These are phyloP conservation scores for Pachysandra terminalis DNA, from an alignment of 164 flowering plant genomes.

Conservation along the genomic window DNA sequence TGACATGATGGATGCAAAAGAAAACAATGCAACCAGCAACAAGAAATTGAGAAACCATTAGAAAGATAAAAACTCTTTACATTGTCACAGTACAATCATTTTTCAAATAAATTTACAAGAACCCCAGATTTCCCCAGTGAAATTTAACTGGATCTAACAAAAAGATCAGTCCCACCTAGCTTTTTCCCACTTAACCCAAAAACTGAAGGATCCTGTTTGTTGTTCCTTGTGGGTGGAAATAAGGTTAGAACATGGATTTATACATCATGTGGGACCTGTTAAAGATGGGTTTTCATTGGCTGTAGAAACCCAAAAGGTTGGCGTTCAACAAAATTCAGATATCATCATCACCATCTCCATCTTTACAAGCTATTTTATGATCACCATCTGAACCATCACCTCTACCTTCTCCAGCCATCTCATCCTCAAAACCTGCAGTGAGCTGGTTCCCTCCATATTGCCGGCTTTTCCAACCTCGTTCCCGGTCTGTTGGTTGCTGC, in stretches of 20 bases:
- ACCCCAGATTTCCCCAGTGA: constrained; percentile 6
- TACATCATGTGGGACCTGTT: constrained; percentile 2
- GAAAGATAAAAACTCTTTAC: constrained; percentile 8
- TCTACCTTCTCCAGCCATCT: constrained; percentile 20
- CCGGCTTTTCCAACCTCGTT: constrained; percentile 18
- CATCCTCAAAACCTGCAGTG: constrained; percentile 12
- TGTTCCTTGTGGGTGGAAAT: constrained; percentile 3
- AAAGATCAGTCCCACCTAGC: background rate
- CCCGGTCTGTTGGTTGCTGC: constrained; percentile 28
- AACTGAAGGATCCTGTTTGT: constrained; percentile 7
- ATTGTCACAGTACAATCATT: constrained; percentile 11
- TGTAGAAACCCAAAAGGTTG: background rate
- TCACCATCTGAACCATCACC: constrained; percentile 21
- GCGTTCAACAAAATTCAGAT: constrained; percentile 3
- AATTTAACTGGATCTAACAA: constrained; percentile 10
- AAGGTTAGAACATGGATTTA: constrained; percentile 11
- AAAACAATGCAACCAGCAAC: background rate
- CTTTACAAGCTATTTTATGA: constrained; percentile 11
- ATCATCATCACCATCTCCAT: constrained; percentile 15
- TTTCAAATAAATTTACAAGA: constrained; percentile 24
- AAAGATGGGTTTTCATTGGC: background rate
- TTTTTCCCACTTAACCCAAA: background rate
- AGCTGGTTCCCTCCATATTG: constrained; percentile 15
- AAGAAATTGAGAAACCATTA: background rate
- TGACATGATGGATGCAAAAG: background rate